These are phyloP conservation scores for Coccomyxa subellipsoidea DNA, from an alignment of 163 green algal species.

Conservation along the genomic window DNA sequence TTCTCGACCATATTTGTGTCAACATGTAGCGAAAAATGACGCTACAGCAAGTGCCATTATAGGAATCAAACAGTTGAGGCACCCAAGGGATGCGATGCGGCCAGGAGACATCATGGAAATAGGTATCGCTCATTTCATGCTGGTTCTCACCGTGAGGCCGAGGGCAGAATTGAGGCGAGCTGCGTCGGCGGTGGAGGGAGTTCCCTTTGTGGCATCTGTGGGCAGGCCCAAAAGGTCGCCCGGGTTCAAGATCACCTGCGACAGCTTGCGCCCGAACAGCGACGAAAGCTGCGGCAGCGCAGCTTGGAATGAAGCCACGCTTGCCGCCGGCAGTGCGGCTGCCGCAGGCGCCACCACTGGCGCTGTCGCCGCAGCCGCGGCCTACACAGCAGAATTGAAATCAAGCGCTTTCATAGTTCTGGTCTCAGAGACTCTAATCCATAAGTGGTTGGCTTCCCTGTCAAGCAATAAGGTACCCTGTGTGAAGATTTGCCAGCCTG, in stretches of 20 bases:
- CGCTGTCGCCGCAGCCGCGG: background rate
- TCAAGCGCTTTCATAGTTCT: background rate
- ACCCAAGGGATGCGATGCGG: too few relatives aligned
- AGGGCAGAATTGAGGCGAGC: background rate
- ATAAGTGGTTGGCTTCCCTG: background rate
- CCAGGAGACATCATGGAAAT: background rate
- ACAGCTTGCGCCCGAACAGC: background rate
- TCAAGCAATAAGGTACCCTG: background rate
- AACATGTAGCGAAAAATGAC: too few relatives aligned
- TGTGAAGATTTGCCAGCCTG: background rate
- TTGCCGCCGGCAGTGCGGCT: background rate
- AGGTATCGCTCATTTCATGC: background rate
- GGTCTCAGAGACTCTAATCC: background rate
- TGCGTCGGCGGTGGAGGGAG: background rate
- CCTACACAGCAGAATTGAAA: background rate
- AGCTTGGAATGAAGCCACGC: background rate
- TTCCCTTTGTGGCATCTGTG: background rate
- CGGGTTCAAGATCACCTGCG: background rate
- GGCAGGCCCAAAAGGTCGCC: background rate
- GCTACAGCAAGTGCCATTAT: too few relatives aligned
- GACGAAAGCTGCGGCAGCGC: background rate
- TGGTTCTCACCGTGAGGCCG: background rate
- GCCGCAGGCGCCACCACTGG: background rate
- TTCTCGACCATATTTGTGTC: too few relatives aligned
- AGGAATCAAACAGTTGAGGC: too few relatives aligned